Evolutionary conservation across 2,329 filamentous ascomycete species (phyloP).

Genomic region (Botrytis squamosa): DNA sequence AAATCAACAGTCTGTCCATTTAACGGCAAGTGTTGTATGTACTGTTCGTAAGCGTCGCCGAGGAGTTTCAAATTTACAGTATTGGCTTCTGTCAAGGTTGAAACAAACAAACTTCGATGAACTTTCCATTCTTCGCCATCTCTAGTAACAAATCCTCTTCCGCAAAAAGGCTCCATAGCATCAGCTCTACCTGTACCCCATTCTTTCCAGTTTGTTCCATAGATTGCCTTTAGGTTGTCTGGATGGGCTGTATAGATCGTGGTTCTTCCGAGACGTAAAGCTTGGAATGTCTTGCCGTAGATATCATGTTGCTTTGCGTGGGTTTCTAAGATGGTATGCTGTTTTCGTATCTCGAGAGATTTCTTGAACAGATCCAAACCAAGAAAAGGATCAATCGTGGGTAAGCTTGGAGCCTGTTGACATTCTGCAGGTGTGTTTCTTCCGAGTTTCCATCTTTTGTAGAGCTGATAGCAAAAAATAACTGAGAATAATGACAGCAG

Average conservation of each 20-base stretch:
- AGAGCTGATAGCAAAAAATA: neutral
- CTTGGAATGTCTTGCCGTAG: conserved; percentile 3
- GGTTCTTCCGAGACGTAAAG: neutral
- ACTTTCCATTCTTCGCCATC: conserved; percentile 14
- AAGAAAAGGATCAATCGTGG: neutral
- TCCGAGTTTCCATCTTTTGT: neutral
- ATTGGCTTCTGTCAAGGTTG: conserved; percentile 6
- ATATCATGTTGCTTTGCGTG: neutral
- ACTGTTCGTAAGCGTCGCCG: neutral
- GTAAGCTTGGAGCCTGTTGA: neutral
- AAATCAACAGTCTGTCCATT: conserved; percentile 4
- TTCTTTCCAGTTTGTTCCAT: neutral
- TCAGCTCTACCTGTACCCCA: conserved; percentile 6
- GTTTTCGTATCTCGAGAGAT: neutral
- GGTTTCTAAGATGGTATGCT: neutral
- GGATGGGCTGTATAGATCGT: conserved; percentile 6
- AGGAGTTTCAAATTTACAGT: neutral
- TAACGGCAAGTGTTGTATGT: neutral
- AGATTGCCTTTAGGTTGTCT: conserved; percentile 5
- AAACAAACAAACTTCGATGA: neutral
- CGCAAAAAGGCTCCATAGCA: conserved; percentile 13
- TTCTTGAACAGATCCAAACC: conserved; percentile 12
- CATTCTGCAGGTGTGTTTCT: neutral
- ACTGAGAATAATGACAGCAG: neutral
- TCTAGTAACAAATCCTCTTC: conserved; percentile 13